A percentile compares a stretch with the other conserved stretches of the same genome.
phyloP scores from a whole-genome alignment of 1,284 basidiomycete genomes.

The Inonotus obliquus region DNA sequence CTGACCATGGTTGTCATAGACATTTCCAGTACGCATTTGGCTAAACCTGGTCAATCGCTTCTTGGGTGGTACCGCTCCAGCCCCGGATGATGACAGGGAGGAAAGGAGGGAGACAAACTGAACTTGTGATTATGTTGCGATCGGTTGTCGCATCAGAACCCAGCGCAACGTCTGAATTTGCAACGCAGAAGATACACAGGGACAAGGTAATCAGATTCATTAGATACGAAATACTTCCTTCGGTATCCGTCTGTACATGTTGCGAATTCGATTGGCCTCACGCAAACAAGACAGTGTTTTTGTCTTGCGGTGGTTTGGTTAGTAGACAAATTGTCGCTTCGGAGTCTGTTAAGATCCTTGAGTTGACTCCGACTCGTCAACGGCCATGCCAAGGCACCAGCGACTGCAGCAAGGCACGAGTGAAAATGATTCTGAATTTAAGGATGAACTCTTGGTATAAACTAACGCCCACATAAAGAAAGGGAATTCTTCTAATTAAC shows the following conservation, averaged over 20 bases:
- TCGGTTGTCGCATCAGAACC: neutral
- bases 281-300: too few species aligned
- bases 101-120: neutral
- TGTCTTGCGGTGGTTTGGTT: too few species aligned
- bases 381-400: too few species aligned
- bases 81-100: neutral
- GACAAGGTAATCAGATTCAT: too few species aligned
- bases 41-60: slow-evolving; percentile 57
- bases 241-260: too few species aligned
- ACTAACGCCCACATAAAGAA: neutral
- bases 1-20: slow-evolving; percentile 31
- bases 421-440: neutral
- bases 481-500: neutral
- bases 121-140: neutral
- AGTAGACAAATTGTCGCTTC: too few species aligned
- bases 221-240: too few species aligned
- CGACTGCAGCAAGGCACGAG: neutral
- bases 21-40: slow-evolving; percentile 57
- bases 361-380: too few species aligned
- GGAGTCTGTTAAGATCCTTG: too few species aligned
- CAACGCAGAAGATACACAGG: neutral
- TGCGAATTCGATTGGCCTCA: too few species aligned
- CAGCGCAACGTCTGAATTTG: neutral
- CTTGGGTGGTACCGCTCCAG: slow-evolving; percentile 42
- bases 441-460: neutral